Percentiles rank a stretch among this genome's conserved stretches.
phyloP scores from a whole-genome alignment of 1,139 yeast species.

The Diutina rugosa region DNA sequence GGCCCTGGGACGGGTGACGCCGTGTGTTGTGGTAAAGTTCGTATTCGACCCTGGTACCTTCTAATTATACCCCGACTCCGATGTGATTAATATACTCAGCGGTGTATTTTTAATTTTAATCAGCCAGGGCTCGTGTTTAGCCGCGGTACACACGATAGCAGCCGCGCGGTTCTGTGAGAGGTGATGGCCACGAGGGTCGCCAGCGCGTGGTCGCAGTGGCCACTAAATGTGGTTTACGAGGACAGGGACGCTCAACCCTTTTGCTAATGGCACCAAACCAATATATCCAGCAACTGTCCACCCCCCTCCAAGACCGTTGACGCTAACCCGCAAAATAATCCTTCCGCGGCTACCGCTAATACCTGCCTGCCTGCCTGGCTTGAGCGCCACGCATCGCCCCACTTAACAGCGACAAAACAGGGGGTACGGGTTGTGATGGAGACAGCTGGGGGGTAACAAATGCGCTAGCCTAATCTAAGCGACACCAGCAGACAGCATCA shows the following conservation, averaged over 20 bases:
- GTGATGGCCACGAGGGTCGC: background rate
- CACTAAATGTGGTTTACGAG: background rate
- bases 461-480: background rate
- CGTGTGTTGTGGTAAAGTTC: too few species aligned
- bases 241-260: background rate
- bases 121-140: background rate
- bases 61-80: background rate
- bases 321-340: background rate
- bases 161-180: background rate
- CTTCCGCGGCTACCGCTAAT: background rate
- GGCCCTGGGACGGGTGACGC: too few species aligned
- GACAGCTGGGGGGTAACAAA: background rate
- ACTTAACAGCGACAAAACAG: background rate
- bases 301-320: background rate
- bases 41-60: background rate
- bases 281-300: too few species aligned
- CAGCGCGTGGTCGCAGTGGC: too few species aligned
- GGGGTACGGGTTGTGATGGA: background rate
- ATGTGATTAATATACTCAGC: background rate
- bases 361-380: background rate
- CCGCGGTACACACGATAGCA: background rate
- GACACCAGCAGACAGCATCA: background rate
- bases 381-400: background rate
- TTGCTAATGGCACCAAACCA: background rate
- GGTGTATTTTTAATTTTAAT: background rate